These are phyloP conservation scores for Parietaria judaica DNA, from an alignment of 306 rosid species.

Conservation along the genomic window DNA sequence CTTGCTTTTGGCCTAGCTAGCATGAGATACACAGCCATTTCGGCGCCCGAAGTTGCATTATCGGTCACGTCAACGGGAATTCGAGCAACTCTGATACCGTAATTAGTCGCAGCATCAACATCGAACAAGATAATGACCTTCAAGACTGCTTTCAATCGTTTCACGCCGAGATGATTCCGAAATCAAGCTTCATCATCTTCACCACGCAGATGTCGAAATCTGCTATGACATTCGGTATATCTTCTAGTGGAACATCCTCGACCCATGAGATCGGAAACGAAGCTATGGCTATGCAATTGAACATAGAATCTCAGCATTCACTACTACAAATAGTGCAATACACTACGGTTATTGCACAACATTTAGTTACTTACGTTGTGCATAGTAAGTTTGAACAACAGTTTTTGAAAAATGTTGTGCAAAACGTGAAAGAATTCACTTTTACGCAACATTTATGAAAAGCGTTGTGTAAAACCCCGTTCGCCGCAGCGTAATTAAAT, in stretches of 20 bases:
- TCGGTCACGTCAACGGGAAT: slow-evolving; percentile 62
- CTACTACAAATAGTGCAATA: too few species aligned
- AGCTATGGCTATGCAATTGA: too few species aligned
- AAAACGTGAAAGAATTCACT: too few species aligned
- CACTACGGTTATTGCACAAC: too few species aligned
- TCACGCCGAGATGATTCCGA: slow-evolving; percentile 51
- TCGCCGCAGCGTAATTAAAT: too few species aligned
- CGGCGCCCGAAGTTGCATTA: slow-evolving; percentile 83
- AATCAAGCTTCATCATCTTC: slow-evolving; percentile 56
- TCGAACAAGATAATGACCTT: slow-evolving; percentile 34
- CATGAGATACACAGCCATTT: slow-evolving; percentile 79
- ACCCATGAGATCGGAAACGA: slow-evolving; percentile 30
- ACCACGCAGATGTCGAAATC: slow-evolving; percentile 59
- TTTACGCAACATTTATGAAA: too few species aligned
- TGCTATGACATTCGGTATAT: slow-evolving; percentile 48
- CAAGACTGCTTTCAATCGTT: slow-evolving; percentile 75
- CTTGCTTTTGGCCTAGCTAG: slow-evolving; percentile 88
- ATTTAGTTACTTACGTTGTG: too few species aligned
- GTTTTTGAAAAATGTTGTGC: too few species aligned
- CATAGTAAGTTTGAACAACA: too few species aligned
- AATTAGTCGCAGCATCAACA: slow-evolving; percentile 76
- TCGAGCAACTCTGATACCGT: slow-evolving; percentile 83
- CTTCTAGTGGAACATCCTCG: slow-evolving; percentile 61
- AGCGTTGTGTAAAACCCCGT: too few species aligned
- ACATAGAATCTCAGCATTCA: too few species aligned